A percentile compares a stretch with the other conserved stretches of the same genome.
Evolutionary conservation across 2,329 filamentous ascomycete species (phyloP).

Genomic region (Cryoendolithus antarcticus): DNA sequence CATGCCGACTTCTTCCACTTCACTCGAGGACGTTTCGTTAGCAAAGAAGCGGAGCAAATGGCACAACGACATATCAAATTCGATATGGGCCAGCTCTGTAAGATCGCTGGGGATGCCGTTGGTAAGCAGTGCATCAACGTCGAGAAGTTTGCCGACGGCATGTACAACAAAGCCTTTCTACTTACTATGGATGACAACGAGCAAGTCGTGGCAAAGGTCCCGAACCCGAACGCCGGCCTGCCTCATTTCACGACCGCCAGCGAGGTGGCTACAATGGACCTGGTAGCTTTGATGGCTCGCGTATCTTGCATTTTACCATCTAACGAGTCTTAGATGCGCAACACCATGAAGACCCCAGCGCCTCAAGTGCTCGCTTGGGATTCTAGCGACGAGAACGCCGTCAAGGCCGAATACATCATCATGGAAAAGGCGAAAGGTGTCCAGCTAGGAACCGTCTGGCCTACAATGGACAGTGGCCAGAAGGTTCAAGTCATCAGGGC

Average conservation of each 20-base stretch:
- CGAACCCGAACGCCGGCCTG: slow-evolving; percentile 25
- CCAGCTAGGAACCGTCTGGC: slow-evolving; percentile 23
- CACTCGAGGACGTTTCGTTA: no score
- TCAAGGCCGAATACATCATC: slow-evolving; percentile 15
- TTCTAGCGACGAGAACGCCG: slow-evolving; percentile 10
- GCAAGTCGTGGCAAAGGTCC: slow-evolving; percentile 26
- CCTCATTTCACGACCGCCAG: slow-evolving; percentile 25
- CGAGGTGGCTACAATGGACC: slow-evolving; percentile 27
- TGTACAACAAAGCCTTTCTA: slow-evolving; percentile 24
- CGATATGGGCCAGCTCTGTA: no score
- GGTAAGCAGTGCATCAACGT: no score
- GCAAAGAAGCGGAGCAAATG: no score
- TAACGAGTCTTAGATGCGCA: no score
- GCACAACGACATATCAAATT: no score
- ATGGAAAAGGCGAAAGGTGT: slow-evolving; percentile 18
- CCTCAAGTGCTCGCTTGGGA: slow-evolving; percentile 13
- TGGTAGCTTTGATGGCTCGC: no score
- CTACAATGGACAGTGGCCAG: slow-evolving; percentile 14
- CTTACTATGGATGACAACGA: slow-evolving; percentile 25
- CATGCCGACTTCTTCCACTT: no score
- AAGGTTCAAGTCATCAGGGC: slow-evolving; percentile 18
- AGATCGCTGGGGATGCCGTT: no score
- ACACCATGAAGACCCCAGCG: slow-evolving; percentile 15
- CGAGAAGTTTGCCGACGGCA: slow-evolving; percentile 22
- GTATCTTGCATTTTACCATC: no score